Base-by-base conservation (phyloP, 257 asterid species). In the Solanum appendiculatum region DNA sequence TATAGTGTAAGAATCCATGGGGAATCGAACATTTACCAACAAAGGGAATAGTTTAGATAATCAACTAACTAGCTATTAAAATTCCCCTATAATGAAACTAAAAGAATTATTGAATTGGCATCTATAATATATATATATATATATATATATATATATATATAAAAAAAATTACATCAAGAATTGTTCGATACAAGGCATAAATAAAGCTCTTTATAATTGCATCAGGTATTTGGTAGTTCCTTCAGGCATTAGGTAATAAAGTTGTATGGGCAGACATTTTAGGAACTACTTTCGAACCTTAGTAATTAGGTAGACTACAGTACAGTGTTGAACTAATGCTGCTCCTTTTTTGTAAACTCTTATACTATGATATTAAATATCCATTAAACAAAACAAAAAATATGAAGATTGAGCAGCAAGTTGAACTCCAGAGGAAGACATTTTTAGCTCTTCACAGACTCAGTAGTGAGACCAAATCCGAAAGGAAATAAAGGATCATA, bases 401-500 rank as follows among this genome's bases (percentile, higher is more conserved):
- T 21, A 25, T 40, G 9, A 40, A 42, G 37, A 77, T 25, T 42
- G 83, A 77, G 51, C 60, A 78, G 63, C 39, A 78, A 44, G 39
- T 78, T 16, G 20, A 29, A 48, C 68, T 5, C 44, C 42, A 31
- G 44, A 31, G 29, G 69, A 48, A 31, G 68, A 81, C 1, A 27
- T 40, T 36, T 36, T 63, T 42, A 66, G 63, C 37, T 33, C 33
- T 85, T 86, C 54, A 51, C 72, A 37, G 87, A 73, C 37, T 5
- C 29, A 4, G 94, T 91, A 23, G 88, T 85, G 29, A 93, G 90
- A 13, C 96, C 96, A 80, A 83, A 93, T 2, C 94, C 96, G 81
- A 93, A 93, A 9, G 93, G 91, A 87, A 91, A 93, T 37, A 93
- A 63, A 4, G 96, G 95, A 87, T 93, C 95, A 64, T 93, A 93